Base-by-base conservation (phyloP, 306 rosid species). In the Calophaca sinica region DNA sequence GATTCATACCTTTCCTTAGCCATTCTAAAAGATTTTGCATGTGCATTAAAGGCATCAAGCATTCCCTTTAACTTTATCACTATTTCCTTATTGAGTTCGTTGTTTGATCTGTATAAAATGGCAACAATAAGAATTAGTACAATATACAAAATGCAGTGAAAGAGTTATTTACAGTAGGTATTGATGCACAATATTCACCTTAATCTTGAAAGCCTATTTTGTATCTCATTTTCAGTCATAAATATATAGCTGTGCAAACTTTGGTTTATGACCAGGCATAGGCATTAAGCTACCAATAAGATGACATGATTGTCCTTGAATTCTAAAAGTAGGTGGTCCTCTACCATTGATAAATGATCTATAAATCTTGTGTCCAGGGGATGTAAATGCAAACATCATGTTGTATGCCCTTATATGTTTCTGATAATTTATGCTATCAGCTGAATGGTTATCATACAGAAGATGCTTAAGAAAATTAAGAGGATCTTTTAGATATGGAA, bases 1-100 rank as follows among this genome's bases (percentile, higher is more conserved):
- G 2, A n/a, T 38, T 1, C 1, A 3, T 2, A 36, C 0, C 3
- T 5, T 6, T 62, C 68, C 0, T 48, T 5, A 5, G 12, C 31
- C 48, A 62, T 36, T n/a, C 49, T 7, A 13, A 12, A 38, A 2
- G 2, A 1, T 7, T 62, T 7, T 1, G 29, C 68, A 36, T n/a
- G 12, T 0, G 9, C 0, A 13, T 61, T 61, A 1, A 12, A 4
- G 2, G n/a, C 12, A 61, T 61, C 29, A 1, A 36, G 5, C 48
- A 35, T 62, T 1, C 2, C 1, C 0, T 3, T 2, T 0, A 62
- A 39, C 1, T 6, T 6, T 0, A 0, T 4, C 0, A 60, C 9
- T 0, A n/a, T 60, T 0, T 26, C 0, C 0, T 0, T 2, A 58
- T 28, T 13, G 3, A 28, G 0, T 4, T 32, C 1, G 0, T 2